Base-by-base conservation (phyloP, 768 basidiomycete species). In the Termitomyces sp. region DNA sequence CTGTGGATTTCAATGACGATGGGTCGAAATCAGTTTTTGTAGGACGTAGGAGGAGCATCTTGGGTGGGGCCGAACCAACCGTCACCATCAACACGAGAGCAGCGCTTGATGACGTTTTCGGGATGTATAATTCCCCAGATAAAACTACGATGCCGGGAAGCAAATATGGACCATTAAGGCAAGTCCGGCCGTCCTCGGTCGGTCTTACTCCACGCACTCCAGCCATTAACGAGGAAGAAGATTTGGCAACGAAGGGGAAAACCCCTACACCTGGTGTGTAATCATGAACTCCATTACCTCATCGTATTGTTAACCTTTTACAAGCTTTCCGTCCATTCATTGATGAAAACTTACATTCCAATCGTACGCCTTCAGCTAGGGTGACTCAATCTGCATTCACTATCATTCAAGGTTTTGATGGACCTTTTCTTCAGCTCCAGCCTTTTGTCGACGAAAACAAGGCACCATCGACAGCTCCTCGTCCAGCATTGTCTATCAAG, bases 51-150 rank as follows among this genome's bases (percentile, higher is more conserved):
- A 82, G 75, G 72, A 80, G 77, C 59, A 62, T 79, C 33, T 67
- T 75, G n/a, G 51, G 51, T 30, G 79, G 71, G 16, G 77, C 75
- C 16, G 91, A 93, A 68, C 90, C 91, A 4, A 93, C 92, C 0
- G 87, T 98, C 6, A 99, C 97, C 0, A 93, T 98, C 64, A 97
- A 97, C 69, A 99, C 97, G 30, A 95, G 94, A 69, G 92, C 93
- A 61, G 97, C 97, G 3, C 79, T 97, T 35, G 90, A 85, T 13
- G 94, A 98, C 66, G 93, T 98, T 43, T 94, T 95, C 72, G 89
- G 87, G 53, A 94, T 98, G 88, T 98, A 94, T 69, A 96, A 97
- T 69, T 92, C 90, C 9, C 90, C 90, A 2, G 90, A 91, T 60
- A 90, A 86, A 72, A 87, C 87, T 0, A 77, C 78, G 46, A 83